Conservation (phyloP, 768 basidiomycete species). For the Podaxis carcinomalis region DNA sequence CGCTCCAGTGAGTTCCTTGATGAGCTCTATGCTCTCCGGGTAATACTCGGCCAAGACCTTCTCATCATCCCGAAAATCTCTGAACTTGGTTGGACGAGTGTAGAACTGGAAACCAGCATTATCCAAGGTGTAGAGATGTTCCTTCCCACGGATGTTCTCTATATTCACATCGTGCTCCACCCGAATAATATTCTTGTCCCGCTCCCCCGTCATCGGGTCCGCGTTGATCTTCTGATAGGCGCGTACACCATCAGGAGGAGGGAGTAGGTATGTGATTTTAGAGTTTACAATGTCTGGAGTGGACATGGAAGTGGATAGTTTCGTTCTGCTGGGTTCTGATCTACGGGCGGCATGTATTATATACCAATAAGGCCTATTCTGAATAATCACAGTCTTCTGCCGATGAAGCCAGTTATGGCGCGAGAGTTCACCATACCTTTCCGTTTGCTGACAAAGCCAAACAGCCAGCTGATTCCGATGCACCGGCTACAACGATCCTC, state of each 20-base stretch:
- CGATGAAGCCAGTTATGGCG: not conserved
- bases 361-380: not conserved
- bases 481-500: not conserved
- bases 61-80: constrained; percentile 32
- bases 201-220: constrained; percentile 18
- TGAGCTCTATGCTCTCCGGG: constrained; percentile 48
- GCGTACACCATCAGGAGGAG: constrained; percentile 22
- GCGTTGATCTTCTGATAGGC: constrained; percentile 22
- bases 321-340: not conserved
- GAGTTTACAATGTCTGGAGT: constrained; percentile 3
- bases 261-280: constrained; percentile 12
- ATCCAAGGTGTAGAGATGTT: constrained; percentile 39
- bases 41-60: constrained; percentile 52
- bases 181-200: constrained; percentile 17
- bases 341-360: not conserved
- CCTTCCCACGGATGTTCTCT: constrained; percentile 51
- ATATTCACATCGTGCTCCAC: constrained; percentile 30
- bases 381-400: constrained; percentile 4
- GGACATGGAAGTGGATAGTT: not conserved
- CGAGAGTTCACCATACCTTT: constrained; percentile 5
- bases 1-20: constrained; percentile 57
- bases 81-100: constrained; percentile 33
- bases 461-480: not conserved
- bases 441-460: constrained; percentile 2
- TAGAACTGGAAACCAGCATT: constrained; percentile 46